phyloP scores from a whole-genome alignment of 139 green algal species.

The Chlamydomonas sp. region DNA sequence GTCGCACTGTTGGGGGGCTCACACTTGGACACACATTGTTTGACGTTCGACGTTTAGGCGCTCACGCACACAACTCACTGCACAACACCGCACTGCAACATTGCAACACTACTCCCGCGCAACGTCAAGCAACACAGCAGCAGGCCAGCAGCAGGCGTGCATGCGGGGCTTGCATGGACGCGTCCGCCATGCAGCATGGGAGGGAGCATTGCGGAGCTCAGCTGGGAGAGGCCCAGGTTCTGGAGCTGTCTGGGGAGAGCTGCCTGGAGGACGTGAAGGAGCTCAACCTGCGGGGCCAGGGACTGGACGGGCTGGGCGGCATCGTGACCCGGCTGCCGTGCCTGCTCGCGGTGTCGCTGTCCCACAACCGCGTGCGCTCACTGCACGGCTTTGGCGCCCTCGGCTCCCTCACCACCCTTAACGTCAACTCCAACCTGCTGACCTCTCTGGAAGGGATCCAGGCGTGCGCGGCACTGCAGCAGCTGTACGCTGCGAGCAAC shows the following conservation, averaged over 20 bases:
- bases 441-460: slow-evolving; percentile 26
- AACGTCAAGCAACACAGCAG: too few species aligned
- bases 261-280: slow-evolving; percentile 20
- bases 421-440: slow-evolving; percentile 32
- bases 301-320: slow-evolving; percentile 9
- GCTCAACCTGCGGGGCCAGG: slow-evolving; percentile 21
- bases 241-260: slow-evolving; percentile 21
- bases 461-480: slow-evolving; percentile 20
- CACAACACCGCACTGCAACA: too few species aligned
- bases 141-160: too few species aligned
- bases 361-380: slow-evolving; percentile 27
- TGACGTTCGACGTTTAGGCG: too few species aligned
- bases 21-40: too few species aligned
- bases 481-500: slow-evolving; percentile 31
- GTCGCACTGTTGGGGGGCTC: too few species aligned
- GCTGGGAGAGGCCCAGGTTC: slow-evolving; percentile 13
- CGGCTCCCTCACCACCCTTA: slow-evolving; percentile 19
- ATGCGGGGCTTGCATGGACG: too few species aligned
- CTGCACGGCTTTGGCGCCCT: slow-evolving; percentile 23
- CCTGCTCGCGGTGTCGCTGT: slow-evolving; percentile 27
- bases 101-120: too few species aligned
- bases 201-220: neutral
- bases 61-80: too few species aligned
- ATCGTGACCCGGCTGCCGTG: neutral
- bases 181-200: too few species aligned